Conservation (phyloP, 2,329 filamentous ascomycete genomes). For the Tolypocladium amazonense region DNA sequence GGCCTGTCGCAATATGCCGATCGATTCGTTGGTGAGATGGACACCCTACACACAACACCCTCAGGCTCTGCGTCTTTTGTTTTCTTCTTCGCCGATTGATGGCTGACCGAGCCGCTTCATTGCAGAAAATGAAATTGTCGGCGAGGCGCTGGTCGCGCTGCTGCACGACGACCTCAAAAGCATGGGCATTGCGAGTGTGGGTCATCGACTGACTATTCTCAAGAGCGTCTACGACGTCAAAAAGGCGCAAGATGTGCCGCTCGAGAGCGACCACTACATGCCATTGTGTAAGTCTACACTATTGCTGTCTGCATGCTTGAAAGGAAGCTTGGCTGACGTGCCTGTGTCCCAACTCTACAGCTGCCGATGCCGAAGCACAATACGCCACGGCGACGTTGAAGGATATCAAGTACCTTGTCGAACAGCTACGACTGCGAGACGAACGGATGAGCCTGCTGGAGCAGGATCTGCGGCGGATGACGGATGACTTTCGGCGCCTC, state of each 20-base stretch:
- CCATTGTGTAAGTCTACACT: slow-evolving; percentile 59
- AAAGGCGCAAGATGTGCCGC: slow-evolving; percentile 79
- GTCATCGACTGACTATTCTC: slow-evolving; percentile 86
- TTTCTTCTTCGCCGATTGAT: neutral
- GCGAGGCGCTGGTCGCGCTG: slow-evolving; percentile 79
- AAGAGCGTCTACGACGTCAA: slow-evolving; percentile 97
- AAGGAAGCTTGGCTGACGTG: slow-evolving; percentile 7
- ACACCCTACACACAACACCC: neutral
- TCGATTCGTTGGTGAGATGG: slow-evolving; percentile 64
- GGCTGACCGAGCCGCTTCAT: slow-evolving; percentile 5
- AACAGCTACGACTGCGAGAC: slow-evolving; percentile 80
- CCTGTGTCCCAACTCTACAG: slow-evolving; percentile 32
- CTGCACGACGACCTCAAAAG: slow-evolving; percentile 91
- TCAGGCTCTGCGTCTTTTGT: neutral
- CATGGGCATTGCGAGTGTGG: slow-evolving; percentile 86
- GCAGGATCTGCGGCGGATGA: slow-evolving; percentile 69
- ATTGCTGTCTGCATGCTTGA: neutral
- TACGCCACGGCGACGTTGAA: slow-evolving; percentile 84
- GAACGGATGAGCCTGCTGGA: slow-evolving; percentile 80
- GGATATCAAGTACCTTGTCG: slow-evolving; percentile 83
- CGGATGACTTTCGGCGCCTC: slow-evolving; percentile 79
- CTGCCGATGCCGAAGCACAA: slow-evolving; percentile 78
- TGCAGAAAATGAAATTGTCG: slow-evolving; percentile 85
- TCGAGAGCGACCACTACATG: slow-evolving; percentile 89
- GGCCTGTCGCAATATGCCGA: slow-evolving; percentile 76